phyloP scores from a whole-genome alignment of 148 eudicot species.

The Hydrangea macrophylla region DNA sequence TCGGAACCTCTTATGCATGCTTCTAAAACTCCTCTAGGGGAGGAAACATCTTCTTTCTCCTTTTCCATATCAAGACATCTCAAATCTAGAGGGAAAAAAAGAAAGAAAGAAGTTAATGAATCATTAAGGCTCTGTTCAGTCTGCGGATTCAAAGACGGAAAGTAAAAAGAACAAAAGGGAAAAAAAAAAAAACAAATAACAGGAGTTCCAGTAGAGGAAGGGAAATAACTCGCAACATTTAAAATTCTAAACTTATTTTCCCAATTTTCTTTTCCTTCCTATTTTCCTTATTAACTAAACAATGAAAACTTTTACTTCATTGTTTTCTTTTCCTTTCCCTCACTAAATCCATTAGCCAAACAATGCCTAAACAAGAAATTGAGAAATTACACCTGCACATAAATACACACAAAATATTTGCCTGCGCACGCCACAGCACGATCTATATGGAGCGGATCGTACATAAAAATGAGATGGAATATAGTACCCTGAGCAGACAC shows the following conservation, averaged over 20 bases:
- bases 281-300: too few relatives aligned
- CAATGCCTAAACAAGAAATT: too few relatives aligned
- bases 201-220: background rate
- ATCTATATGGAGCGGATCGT: background rate
- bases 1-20: constrained; percentile 31
- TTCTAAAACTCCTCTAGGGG: constrained; percentile 55
- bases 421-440: too few relatives aligned
- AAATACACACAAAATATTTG: background rate
- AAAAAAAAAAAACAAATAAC: background rate
- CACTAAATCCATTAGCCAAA: too few relatives aligned
- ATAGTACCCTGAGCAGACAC: constrained; percentile 48
- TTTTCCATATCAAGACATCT: constrained; percentile 46
- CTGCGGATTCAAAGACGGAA: too few relatives aligned
- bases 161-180: too few relatives aligned
- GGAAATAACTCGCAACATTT: too few relatives aligned
- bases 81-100: constrained; percentile 36
- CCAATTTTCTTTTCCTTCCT: too few relatives aligned
- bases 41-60: constrained; percentile 35
- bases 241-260: too few relatives aligned
- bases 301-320: too few relatives aligned
- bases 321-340: too few relatives aligned
- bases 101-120: background rate
- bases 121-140: background rate
- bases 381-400: too few relatives aligned
- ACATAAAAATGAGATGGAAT: constrained; percentile 10